Base-by-base conservation (phyloP, 2,329 filamentous ascomycete genomes). In the Fusarium chlamydosporum region DNA sequence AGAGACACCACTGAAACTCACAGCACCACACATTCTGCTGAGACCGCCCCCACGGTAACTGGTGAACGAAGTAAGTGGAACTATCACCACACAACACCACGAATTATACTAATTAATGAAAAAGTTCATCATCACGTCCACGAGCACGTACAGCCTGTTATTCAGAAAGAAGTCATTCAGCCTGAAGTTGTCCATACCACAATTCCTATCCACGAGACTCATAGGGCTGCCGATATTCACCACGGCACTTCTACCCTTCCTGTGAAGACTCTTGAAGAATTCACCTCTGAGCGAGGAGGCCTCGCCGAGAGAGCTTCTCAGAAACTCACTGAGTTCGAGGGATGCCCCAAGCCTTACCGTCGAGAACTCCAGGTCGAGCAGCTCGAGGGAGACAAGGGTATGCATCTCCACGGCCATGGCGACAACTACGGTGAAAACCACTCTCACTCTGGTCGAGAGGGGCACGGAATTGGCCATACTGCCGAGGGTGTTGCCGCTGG, bases 111-210 rank as follows among this genome's bases (percentile, higher is more conserved):
- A 38, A 2, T 7, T 33, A 53, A 53, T 26, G 1, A 4, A 7
- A 7, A 4, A 56, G 56, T 57, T 13, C 52, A 60, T 12, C 79
- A 82, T 56, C 81, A 87, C 55, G 84, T 91, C 4, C 88, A 91
- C 66, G 89, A 92, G 77, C 88, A 86, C 31, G 86, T 93, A 47
- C 89, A 93, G 76, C 91, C 91, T 0, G 85, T 93, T 1, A 82
- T 93, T 35, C 83, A 93, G 51, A 92, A 91, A 76, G 88, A 92
- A 69, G 88, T 85, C 1, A 81, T 92, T 29, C 86, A 91, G 67
- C 89, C 89, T 3, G 83, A 87, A 16, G 85, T 93, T 5, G 83
- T 92, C 2, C 91, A 93, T 81, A 92, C 88, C 26, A 92, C 89
- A 2, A 83, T 91, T 0, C 91, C 91, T 0, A 84, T 93, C 41